Base-by-base conservation (phyloP, 1,284 basidiomycete genomes). In the Cryptococcus sp. region DNA sequence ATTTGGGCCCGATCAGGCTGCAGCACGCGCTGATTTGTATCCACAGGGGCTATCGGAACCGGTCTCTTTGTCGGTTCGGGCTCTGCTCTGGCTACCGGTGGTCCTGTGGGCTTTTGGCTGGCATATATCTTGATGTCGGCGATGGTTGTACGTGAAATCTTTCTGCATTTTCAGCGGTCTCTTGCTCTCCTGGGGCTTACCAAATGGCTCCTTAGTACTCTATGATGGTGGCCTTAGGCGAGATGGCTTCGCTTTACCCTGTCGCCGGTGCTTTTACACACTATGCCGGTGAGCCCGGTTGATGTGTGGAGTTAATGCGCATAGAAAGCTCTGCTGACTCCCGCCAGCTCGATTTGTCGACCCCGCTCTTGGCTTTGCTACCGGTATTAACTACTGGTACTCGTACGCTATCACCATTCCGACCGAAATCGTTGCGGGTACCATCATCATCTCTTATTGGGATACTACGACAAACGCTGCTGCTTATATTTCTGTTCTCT, bases 11-110 rank as follows among this genome's bases (percentile, higher is more conserved):
- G 24, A 7, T 8, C 21, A n/a, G 33, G 33, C 4, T 24, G 46
- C 33, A 11, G 46, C 24, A 46, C 21, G 28, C 20, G 38, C 20
- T 16, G 18, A 35, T 48, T 13, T 23, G n/a, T 15, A 9, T 79
- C 68, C 2, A 46, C 2, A 46, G 46, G 46, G 4, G 64, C 68
- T 1, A 71, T 72, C 45, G 71, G 66, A 23, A 69, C 67, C 12
- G 80, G 79, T 70, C 68, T 79, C 2, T 79, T 79, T 62, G 70
- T 82, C 50, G 80, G 80, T 36, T 77, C 77, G 0, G 80, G 80
- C 13, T 57, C 64, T 33, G 79, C 79, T 4, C 73, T 82, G 8
- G 64, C 70, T 2, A 72, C 56, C 0, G 80, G 79, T 24, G 81
- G 81, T n/a, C 81, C 80, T 0, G 73, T 77, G 44, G 78, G 76